Evolutionary conservation across 2,329 filamentous ascomycete species (phyloP).

Genomic region (Curvularia sp.): DNA sequence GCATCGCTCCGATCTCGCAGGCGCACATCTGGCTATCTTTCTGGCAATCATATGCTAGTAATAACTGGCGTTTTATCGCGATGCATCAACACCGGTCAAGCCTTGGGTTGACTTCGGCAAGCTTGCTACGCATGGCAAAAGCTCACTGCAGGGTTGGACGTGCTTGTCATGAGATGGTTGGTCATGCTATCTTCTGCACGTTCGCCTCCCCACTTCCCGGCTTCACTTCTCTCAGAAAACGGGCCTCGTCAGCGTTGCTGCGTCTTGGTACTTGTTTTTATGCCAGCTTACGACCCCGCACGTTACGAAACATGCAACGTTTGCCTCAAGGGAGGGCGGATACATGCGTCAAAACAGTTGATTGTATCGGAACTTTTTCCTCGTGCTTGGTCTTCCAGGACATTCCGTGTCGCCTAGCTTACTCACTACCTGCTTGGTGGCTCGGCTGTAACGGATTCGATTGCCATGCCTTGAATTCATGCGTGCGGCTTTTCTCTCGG

Average conservation of each 20-base stretch:
- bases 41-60: slow-evolving; percentile 6
- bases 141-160: background rate
- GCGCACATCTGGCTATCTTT: slow-evolving; percentile 11
- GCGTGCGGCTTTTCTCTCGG: slow-evolving; percentile 7
- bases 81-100: slow-evolving; percentile 12
- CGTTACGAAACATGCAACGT: slow-evolving; percentile 10
- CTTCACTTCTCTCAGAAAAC: slow-evolving; percentile 2
- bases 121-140: slow-evolving; percentile 7
- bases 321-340: background rate
- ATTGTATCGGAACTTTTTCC: background rate
- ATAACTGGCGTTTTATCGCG: slow-evolving; percentile 17
- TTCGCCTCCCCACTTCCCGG: slow-evolving; percentile 18
- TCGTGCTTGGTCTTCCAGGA: background rate
- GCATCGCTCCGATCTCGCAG: slow-evolving; percentile 12
- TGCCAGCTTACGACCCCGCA: slow-evolving; percentile 18
- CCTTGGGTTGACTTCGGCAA: slow-evolving; percentile 9
- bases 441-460: background rate
- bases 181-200: slow-evolving; percentile 3
- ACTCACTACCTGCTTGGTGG: background rate
- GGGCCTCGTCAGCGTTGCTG: slow-evolving; percentile 9
- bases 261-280: slow-evolving; percentile 2
- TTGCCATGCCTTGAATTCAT: background rate
- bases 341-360: background rate
- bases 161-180: slow-evolving; percentile 7
- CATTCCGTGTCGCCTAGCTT: background rate